A percentile compares a stretch with the other conserved stretches of the same genome.
Evolutionary conservation across 1,284 basidiomycete genomes (phyloP).

Genomic region (Ceratobasidium sp.): DNA sequence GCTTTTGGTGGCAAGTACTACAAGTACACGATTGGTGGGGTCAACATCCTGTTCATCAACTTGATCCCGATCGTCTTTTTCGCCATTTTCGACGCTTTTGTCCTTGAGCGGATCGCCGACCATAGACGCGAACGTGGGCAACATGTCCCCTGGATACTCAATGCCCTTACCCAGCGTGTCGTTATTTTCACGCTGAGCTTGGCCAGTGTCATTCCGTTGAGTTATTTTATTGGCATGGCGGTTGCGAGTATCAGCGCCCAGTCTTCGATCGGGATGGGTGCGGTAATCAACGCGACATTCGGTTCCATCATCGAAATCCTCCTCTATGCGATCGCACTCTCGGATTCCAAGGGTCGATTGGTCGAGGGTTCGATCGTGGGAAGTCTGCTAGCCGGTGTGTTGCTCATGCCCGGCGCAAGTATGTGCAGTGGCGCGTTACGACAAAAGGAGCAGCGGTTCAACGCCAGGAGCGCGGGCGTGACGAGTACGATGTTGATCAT

Average conservation of each 20-base stretch:
- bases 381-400: conserved; percentile 91
- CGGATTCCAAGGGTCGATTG: conserved; percentile 88
- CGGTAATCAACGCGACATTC: conserved; percentile 99
- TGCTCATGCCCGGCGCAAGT: conserved; percentile 96
- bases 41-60: conserved; percentile 99
- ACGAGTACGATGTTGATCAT: conserved; percentile 99
- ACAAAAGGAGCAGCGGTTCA: conserved; percentile 97
- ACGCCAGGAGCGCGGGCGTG: conserved; percentile 97
- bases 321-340: conserved; percentile 90
- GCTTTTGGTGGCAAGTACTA: conserved; percentile 94
- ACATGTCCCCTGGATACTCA: conserved; percentile 73
- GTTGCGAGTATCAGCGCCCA: conserved; percentile 98
- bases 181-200: conserved; percentile 89
- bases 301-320: conserved; percentile 98
- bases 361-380: conserved; percentile 99
- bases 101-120: conserved; percentile 65
- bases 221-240: conserved; percentile 99
- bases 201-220: conserved; percentile 94
- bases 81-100: conserved; percentile 92
- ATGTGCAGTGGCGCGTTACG: conserved; percentile 96
- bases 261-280: conserved; percentile 98
- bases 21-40: conserved; percentile 99
- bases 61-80: conserved; percentile 94
- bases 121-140: conserved; percentile 72
- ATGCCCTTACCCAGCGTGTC: conserved; percentile 75